Base-by-base conservation (phyloP, 2,329 filamentous ascomycete species). In the Colletotrichum sp. region DNA sequence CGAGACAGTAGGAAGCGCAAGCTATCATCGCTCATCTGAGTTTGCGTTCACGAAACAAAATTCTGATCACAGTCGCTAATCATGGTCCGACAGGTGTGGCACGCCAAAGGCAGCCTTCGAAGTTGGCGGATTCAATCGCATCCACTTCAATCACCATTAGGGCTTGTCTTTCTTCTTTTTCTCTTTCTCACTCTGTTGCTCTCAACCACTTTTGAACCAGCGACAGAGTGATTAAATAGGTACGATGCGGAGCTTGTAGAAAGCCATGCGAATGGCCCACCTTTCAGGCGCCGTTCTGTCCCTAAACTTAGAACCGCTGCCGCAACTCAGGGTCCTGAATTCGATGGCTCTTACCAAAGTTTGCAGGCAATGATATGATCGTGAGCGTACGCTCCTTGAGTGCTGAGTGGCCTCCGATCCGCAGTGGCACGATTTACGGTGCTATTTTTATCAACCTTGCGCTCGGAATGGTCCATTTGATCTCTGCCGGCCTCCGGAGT, bases 221-320 rank as follows among this genome's bases (percentile, higher is more conserved):
- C 44, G n/a, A 52, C 44, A 52, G n/a, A 25, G n/a, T 22, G 44
- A 52, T 52, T 52, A 22, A 52, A 52, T 49, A 34, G 34, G 15
- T 39, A n/a, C 34, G 36, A 55, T 34, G 65, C 39, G 64, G 69
- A 72, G 39, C 72, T 29, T 27, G 55, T 16, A 15, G 66, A 29
- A 49, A 34, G 16, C 30, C 36, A 36, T 59, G 55, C 57, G 22
- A 57, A 57, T n/a, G 52, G n/a, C 36, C 62, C 69, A 36, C 49
- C 52, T 25, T 74, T 22, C 72, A 65, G 55, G 39, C n/a, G 27
- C 32, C 39, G 30, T 62, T 61, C 13, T 67, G 16, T 72, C 32
- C 67, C 69, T 75, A 75, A 75, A 72, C 63, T 36, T 72, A 75
- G 73, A 19, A 34, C 55, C 22, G 57, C 69, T 62, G 52, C 62